Conservation (phyloP, 257 asterid species). For the Gentiana straminea region DNA sequence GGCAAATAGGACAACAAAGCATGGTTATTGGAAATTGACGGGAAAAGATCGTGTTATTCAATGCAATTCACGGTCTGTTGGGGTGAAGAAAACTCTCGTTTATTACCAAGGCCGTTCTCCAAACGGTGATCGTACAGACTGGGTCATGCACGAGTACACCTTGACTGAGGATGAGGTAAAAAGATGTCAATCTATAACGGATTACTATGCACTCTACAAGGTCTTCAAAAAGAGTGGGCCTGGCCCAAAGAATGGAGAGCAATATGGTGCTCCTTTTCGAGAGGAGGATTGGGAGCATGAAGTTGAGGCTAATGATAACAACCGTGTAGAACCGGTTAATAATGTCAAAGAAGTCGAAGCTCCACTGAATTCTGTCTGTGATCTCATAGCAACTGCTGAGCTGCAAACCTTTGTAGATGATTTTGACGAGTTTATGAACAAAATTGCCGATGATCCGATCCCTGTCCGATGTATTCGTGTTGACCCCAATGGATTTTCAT, state of each 20-base stretch:
- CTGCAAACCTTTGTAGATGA: constrained; percentile 21
- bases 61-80: constrained; percentile 57
- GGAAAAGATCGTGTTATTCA: constrained; percentile 76
- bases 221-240: constrained; percentile 90
- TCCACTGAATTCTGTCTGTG: constrained; percentile 14
- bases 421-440: constrained; percentile 51
- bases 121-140: constrained; percentile 73
- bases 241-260: constrained; percentile 98
- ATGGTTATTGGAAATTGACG: constrained; percentile 94
- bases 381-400: constrained; percentile 12
- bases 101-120: constrained; percentile 92
- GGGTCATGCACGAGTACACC: constrained; percentile 98
- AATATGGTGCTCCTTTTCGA: constrained; percentile 83
- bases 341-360: constrained; percentile 9
- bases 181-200: constrained; percentile 39
- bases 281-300: constrained; percentile 91
- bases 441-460: constrained; percentile 26
- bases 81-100: constrained; percentile 83
- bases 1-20: constrained; percentile 66
- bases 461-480: constrained; percentile 18
- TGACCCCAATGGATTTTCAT: constrained; percentile 11
- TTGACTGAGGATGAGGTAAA: constrained; percentile 75
- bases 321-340: constrained; percentile 18
- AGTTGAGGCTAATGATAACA: constrained; percentile 18
- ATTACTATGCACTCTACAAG: constrained; percentile 79